Evolutionary conservation across 352 stramenopile species (phyloP), one percentile per base, ranked within the genome.

Genomic region (Pythium aristosporum): DNA sequence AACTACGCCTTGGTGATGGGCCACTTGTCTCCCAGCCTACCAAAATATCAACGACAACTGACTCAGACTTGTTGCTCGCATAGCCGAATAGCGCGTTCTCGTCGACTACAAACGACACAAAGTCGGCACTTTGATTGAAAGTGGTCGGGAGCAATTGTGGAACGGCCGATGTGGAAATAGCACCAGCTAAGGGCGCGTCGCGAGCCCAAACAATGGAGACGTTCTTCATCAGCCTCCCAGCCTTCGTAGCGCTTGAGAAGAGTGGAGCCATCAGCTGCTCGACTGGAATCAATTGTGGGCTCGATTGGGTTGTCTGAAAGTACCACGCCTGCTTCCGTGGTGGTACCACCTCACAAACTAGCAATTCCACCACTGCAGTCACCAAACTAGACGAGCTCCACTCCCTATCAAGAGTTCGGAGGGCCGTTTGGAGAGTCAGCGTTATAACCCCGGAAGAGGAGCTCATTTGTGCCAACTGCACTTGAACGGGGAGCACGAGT

Each of bases 391-490:
- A 36, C 3, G 62, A 42, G 9, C 13, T 46, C 71, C 67, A 74
- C 1, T 10, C 21, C 0, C 4, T 30, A 67, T 48, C 34, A 13
- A 11, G 13, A 18, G 28, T 34, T 2, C 4, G 32, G 13, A 53
- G 18, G 8, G 23, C 39, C 4, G 54, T 53, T 12, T 54, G 51
- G 12, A 74, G 10, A 6, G 67, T 42, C n/a, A 75, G 32, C 0
- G 20, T 52, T 0, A 67, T 53, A 12, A 15, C 39, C 2, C 28
- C 50, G 5, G 47, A n/a, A 7, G 46, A 43, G 28, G 55, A 25
- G 2, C 36, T 34, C n/a, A 73, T 30, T 20, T 57, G 43, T 4
- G 42, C 16, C 15, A 77, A 46, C 21, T 66, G 16, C 21, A 77
- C 5, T 20, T 68, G 34, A 13, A 77, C 32, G 3, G 71, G 63